Evolutionary conservation across 495 filamentous ascomycete species (phyloP), one percentile per base, ranked within the genome.

Genomic region (Saxispiralis lemnorum): DNA sequence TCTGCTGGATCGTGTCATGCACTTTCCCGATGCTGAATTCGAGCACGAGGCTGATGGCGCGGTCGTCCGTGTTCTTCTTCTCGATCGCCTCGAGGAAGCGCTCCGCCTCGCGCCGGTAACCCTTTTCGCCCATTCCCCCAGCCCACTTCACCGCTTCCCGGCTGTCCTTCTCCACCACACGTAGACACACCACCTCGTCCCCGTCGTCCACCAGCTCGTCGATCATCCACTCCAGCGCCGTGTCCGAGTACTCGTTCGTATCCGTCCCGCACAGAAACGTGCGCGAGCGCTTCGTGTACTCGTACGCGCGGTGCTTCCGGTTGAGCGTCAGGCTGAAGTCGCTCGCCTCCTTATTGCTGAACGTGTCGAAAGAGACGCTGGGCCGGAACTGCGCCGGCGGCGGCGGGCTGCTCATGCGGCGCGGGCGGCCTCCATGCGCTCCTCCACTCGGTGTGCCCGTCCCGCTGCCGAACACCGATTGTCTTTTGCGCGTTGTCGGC

Each of bases 161-260:
- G 38, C 77, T 72, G 49, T 89, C 80, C 56, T 79, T 88, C 52
- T 94, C 88, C 32, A 96, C 72, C 6, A 93, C 89, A 28, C 84
- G 71, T 32, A 97, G 70, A 61, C 89, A 97, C 30, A 97, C 78
- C 41, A 97, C 82, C 62, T 96, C 83, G 56, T 97, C 89, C 10
- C 92, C 89, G 59, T 96, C 89, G 53, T 95, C 88, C 16, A 95
- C 87, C 49, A 96, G 66, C 56, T 94, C 86, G 55, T 92, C 84
- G 20, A 97, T 72, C 38, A 95, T 70, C 85, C 87, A 97, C 57
- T 92, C 77, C 11, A 97, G 68, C 7, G 89, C 89, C 64, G 84
- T 92, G 38, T 95, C 86, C 15, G 88, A 94, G 62, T 96, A 96
- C 44, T 83, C 76, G 53, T 96, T 89, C 56, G 92, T 80, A 59